Conservation (phyloP, 2,329 filamentous ascomycete genomes). For the Fusarium circinatum region DNA sequence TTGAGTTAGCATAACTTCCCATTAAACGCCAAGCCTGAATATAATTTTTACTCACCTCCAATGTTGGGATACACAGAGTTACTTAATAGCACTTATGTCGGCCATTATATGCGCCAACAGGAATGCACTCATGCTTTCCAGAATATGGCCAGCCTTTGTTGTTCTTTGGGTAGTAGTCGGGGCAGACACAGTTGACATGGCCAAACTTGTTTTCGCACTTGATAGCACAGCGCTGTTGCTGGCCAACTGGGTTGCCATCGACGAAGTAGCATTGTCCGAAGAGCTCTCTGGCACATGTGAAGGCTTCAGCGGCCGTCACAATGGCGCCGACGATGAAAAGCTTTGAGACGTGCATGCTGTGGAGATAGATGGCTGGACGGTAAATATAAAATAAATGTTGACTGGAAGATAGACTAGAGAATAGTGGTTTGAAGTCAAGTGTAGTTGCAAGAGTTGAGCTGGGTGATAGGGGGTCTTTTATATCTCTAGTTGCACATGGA, state of each 20-base stretch:
- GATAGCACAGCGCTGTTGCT: background rate
- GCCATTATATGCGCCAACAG: background rate
- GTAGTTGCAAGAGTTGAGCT: background rate
- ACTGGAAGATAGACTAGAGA: background rate
- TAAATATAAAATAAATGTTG: background rate
- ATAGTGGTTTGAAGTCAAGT: background rate
- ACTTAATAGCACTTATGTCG: background rate
- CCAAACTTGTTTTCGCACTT: background rate
- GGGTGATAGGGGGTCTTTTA: background rate
- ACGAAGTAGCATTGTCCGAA: background rate
- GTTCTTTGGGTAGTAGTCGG: background rate
- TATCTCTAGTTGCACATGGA: background rate
- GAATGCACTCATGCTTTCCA: background rate
- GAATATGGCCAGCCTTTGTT: background rate
- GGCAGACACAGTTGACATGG: background rate
- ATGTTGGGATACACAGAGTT: fast-evolving
- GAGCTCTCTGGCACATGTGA: background rate
- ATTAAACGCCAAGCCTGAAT: background rate
- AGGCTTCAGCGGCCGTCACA: background rate
- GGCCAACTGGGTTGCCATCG: background rate
- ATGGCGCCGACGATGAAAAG: background rate
- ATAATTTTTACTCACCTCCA: background rate
- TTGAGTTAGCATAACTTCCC: background rate
- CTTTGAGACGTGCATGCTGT: background rate
- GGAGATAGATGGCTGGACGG: background rate